phyloP scores from a whole-genome alignment of 2,329 filamentous ascomycete species.

The Periconia sp. region DNA sequence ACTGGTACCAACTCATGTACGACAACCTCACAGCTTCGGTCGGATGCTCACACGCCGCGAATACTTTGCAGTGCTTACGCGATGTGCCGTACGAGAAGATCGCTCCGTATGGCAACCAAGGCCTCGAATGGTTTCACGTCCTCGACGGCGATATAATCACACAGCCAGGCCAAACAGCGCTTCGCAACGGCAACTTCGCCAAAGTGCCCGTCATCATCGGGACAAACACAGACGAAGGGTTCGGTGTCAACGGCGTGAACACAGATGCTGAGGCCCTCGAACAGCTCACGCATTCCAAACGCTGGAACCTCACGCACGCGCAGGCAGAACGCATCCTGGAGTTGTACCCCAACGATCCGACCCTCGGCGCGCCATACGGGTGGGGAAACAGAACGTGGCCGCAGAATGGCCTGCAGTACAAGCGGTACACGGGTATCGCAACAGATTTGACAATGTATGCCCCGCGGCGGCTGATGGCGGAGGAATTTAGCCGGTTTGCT shows the following conservation, averaged over 20 bases:
- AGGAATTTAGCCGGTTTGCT: constrained; percentile 23
- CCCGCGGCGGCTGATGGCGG: constrained; percentile 25
- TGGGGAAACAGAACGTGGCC: constrained; percentile 36
- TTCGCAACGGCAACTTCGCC: constrained; percentile 57
- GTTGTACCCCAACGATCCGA: constrained; percentile 42
- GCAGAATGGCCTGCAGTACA: constrained; percentile 28
- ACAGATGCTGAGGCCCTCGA: constrained; percentile 43
- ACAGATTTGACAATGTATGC: constrained; percentile 33
- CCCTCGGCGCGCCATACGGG: constrained; percentile 48
- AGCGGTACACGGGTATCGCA: constrained; percentile 30
- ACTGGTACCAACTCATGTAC: constrained; percentile 37
- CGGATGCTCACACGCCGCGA: constrained; percentile 20
- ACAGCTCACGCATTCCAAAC: constrained; percentile 35
- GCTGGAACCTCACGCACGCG: constrained; percentile 27
- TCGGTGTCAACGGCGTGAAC: constrained; percentile 53
- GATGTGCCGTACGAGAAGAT: constrained; percentile 29
- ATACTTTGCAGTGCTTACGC: constrained; percentile 31
- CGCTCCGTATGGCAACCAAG: constrained; percentile 27
- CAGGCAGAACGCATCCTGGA: constrained; percentile 23
- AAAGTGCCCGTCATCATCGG: constrained; percentile 65
- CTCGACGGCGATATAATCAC: constrained; percentile 31
- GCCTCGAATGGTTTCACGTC: constrained; percentile 34
- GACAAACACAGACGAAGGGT: constrained; percentile 67
- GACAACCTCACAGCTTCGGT: constrained; percentile 29
- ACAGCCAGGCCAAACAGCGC: constrained; percentile 35